Percentiles rank a stretch among this genome's conserved stretches.
Evolutionary conservation across 441 rosid genomes (phyloP).

Genomic region (Croton laevigatus): DNA sequence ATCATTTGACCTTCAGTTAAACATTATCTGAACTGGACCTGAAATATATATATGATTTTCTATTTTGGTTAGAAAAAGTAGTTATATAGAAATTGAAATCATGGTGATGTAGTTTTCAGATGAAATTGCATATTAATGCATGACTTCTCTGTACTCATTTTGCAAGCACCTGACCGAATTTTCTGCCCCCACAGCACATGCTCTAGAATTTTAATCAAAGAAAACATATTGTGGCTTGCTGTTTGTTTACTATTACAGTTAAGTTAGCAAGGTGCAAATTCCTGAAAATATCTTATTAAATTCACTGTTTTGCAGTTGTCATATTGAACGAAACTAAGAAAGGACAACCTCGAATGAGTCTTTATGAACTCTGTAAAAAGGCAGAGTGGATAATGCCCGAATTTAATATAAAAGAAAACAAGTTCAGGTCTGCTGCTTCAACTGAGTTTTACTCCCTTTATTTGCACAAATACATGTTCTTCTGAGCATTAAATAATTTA

Average conservation of each 20-base stretch:
- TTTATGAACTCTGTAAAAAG: constrained; percentile 66
- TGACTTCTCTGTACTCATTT: not conserved
- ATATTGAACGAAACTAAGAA: constrained; percentile 55
- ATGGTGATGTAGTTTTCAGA: not conserved
- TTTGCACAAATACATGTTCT: not conserved
- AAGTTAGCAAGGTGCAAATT: not conserved
- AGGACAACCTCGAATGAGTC: constrained; percentile 74
- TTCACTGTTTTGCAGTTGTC: constrained; percentile 29
- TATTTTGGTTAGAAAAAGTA: not conserved
- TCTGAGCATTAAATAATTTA: not conserved
- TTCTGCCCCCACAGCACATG: not conserved
- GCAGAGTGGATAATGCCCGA: constrained; percentile 73
- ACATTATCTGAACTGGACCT: not conserved
- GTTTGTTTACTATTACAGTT: not conserved
- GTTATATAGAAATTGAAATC: not conserved
- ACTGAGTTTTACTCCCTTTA: not conserved
- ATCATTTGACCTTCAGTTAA: not conserved
- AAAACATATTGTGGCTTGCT: not conserved
- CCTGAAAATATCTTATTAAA: constrained; percentile 7
- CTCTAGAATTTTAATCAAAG: not conserved
- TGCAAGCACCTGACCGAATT: not conserved
- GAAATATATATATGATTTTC: not conserved
- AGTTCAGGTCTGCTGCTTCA: constrained; percentile 41
- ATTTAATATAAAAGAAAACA: constrained; percentile 47
- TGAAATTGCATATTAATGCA: not conserved